phyloP scores from a whole-genome alignment of 257 asterid genomes.

The Mentha longifolia region DNA sequence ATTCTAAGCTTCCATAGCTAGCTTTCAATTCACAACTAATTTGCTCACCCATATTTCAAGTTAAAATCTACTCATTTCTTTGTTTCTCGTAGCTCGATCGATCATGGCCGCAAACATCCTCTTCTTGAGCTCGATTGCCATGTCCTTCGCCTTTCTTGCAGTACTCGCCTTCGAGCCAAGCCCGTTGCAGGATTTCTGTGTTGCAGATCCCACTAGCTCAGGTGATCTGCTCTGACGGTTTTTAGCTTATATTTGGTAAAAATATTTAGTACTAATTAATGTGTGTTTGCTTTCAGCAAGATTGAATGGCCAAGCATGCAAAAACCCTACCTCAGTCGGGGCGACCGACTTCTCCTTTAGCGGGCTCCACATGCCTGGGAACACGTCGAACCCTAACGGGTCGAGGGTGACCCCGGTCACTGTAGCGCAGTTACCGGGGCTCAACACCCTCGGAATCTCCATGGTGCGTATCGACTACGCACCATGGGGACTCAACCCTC shows the following conservation, averaged over 20 bases:
- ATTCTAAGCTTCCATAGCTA: neutral
- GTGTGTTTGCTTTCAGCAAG: conserved; percentile 1
- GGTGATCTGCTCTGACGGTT: neutral
- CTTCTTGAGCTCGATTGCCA: neutral
- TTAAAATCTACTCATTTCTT: neutral
- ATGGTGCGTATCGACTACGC: conserved; percentile 42
- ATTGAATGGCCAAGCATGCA: conserved; percentile 22
- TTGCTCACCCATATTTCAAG: neutral
- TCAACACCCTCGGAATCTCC: conserved; percentile 33
- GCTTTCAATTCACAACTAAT: neutral
- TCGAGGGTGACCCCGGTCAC: conserved; percentile 30
- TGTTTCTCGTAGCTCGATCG: neutral
- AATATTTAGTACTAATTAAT: neutral
- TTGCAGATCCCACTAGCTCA: neutral
- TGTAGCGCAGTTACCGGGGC: conserved; percentile 38
- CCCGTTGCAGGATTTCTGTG: neutral
- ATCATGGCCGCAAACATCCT: neutral
- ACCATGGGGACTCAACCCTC: conserved; percentile 43
- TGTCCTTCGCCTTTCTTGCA: neutral
- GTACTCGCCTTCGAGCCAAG: neutral
- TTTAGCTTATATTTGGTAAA: neutral
- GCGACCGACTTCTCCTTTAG: conserved; percentile 46
- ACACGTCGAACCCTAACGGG: conserved; percentile 40
- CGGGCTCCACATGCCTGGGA: conserved; percentile 42
- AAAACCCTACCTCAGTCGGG: conserved; percentile 14